phyloP scores from a whole-genome alignment of 1,284 basidiomycete species.

The Abortiporus biennis region DNA sequence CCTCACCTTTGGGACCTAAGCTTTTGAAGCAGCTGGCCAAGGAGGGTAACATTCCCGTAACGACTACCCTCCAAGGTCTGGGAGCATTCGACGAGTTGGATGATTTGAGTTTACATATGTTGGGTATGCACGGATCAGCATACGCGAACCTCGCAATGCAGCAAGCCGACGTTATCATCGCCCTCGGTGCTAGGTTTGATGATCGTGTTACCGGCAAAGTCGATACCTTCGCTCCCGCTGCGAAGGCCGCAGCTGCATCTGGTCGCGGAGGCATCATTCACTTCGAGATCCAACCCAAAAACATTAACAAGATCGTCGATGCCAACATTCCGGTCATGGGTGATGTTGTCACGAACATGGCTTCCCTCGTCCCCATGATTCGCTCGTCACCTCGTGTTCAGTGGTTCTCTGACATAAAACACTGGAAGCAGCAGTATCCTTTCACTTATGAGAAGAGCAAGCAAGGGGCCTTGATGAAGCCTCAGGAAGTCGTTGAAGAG shows the following conservation, averaged over 20 bases:
- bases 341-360: constrained; percentile 85
- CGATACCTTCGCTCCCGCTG: constrained; percentile 87
- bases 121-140: constrained; percentile 97
- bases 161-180: constrained; percentile 95
- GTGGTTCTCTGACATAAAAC: constrained; percentile 82
- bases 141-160: constrained; percentile 99
- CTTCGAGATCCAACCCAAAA: constrained; percentile 98
- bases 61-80: constrained; percentile 93
- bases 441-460: constrained; percentile 80
- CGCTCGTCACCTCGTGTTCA: constrained; percentile 53
- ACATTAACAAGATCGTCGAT: constrained; percentile 98
- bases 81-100: constrained; percentile 93
- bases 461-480: constrained; percentile 75
- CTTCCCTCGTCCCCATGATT: constrained; percentile 79
- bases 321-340: constrained; percentile 93
- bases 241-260: constrained; percentile 78
- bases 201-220: constrained; percentile 97
- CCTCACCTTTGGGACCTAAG: constrained; percentile 77
- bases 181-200: constrained; percentile 93
- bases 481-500: constrained; percentile 95
- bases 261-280: constrained; percentile 96
- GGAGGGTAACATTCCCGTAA: constrained; percentile 92
- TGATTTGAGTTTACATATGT: constrained; percentile 90
- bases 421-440: constrained; percentile 87
- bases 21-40: constrained; percentile 80